Base-by-base conservation (phyloP, 192 early-diverging fungal genomes). In the Podila epicladia region DNA sequence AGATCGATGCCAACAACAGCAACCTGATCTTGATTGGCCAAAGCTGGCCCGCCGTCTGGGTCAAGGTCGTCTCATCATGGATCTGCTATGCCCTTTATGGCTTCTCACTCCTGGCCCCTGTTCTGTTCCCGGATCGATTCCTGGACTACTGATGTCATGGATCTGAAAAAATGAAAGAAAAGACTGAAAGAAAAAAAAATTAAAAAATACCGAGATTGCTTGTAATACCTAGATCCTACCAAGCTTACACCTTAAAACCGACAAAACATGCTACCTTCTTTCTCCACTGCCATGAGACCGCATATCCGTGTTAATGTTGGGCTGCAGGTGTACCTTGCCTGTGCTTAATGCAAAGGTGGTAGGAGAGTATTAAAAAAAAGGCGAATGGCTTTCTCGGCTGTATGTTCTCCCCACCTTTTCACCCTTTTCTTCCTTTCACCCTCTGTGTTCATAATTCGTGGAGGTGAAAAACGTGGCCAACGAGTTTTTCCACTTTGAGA, bases 11-110 rank as follows among this genome's bases (percentile, higher is more conserved):
- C 50, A 55, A 55, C 35, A 89, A 89, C 41, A 45, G 41, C 50
- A 75, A 85, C 50, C 67, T 93, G 32, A 88, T 94, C 49, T 88
- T 90, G 15, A 95, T 99, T 64, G 98, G 96, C 17, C 92, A 96
- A 61, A 95, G 93, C 53, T 92, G 90, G 88, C 89, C 91, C 5
- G 95, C 95, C 0, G 98, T 97, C 1, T 99, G 95, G 95, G 94
- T 96, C 72, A 97, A 96, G 80, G 85, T 95, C 58, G 86, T 94
- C 13, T 96, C 95, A 2, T 89, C 92, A 48, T 97, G 93, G 92
- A 82, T 92, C 32, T 91, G 88, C 69, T 82, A 92, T 37, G 49
- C 84, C 4, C 72, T 96, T 64, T 93, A 92, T 79, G 82, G 87
- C 26, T 99, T 96, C 94, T 95, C 96, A 9, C 85, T 98, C 22